phyloP scores from a whole-genome alignment of 768 basidiomycete genomes.

The Suillus plorans region DNA sequence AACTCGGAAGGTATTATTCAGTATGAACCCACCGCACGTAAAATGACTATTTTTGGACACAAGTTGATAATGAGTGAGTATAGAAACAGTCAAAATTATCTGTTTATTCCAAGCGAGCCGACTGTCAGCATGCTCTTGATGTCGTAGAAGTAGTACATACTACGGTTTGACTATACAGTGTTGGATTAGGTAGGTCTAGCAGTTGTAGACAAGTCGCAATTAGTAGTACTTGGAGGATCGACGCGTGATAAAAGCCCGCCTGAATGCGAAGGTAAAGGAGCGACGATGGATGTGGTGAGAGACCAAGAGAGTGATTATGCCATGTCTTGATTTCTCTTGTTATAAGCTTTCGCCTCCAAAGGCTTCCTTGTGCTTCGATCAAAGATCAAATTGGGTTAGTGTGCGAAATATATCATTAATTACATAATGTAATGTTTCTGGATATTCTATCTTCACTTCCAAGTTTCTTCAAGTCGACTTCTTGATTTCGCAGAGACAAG shows the following conservation, averaged over 20 bases:
- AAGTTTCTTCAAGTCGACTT: neutral
- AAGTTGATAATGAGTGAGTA: neutral
- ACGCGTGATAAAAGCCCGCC: neutral
- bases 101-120: neutral
- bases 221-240: neutral
- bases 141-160: neutral
- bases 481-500: neutral
- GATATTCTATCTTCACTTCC: neutral
- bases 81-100: neutral
- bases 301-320: conserved; percentile 7
- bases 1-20: neutral
- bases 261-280: neutral
- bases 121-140: neutral
- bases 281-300: conserved; percentile 11
- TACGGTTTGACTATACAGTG: neutral
- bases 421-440: neutral
- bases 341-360: neutral
- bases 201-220: neutral
- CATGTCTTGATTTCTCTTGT: conserved; percentile 7
- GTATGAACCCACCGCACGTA: neutral
- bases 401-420: conserved; percentile 8
- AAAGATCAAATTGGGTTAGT: conserved; percentile 10
- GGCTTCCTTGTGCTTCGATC: conserved; percentile 8
- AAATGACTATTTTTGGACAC: neutral
- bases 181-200: conserved; percentile 15